Base-by-base conservation (phyloP, 2,329 filamentous ascomycete species). In the Trichoderma semiorbis region DNA sequence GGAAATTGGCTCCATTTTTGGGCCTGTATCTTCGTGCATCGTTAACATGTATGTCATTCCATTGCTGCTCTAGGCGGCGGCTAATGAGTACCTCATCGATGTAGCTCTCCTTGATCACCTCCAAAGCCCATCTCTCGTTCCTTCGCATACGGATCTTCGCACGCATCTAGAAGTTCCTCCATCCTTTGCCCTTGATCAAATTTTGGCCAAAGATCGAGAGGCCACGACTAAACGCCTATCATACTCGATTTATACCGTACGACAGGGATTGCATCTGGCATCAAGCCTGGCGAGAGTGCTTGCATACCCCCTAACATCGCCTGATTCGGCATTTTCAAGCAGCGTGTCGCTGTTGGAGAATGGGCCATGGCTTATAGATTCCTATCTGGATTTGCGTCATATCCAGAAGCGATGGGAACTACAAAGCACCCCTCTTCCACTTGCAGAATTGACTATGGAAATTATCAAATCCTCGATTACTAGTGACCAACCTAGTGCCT, bases 331-430 rank as follows among this genome's bases (percentile, higher is more conserved):
- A 2, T 81, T 80, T 55, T 77, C 77, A 11, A 79, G 76, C 34
- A 74, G 77, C 12, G 77, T 79, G 18, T 78, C 78, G 71, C 82
- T 83, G 64, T 79, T 78, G 21, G 84, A 84, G 73, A 80, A 81
- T 71, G 77, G 81, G 0, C 81, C 84, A 14, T 88, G 86, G 86
- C 77, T 88, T 14, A 78, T 88, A 72, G 87, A 89, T 75, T 81
- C 81, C 7, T 78, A 84, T 73, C 79, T 85, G 43, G 80, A 83
- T 55, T 77, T 88, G 34, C 80, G 83, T 64, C 76, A 80, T 24
- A 76, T 81, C 12, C 83, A 84, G 71, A 81, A 79, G 34, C 78
- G 78, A 73, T 83, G 84, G 79, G 79, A 80, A 47, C 68, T 76
- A 50, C 47, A 77, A 18, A 76, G 74, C 47, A 79, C 80, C 24